Evolutionary conservation across 495 filamentous ascomycete genomes (phyloP), one percentile per base, ranked within the genome.

Genomic region (Clavariopsis aquatica): DNA sequence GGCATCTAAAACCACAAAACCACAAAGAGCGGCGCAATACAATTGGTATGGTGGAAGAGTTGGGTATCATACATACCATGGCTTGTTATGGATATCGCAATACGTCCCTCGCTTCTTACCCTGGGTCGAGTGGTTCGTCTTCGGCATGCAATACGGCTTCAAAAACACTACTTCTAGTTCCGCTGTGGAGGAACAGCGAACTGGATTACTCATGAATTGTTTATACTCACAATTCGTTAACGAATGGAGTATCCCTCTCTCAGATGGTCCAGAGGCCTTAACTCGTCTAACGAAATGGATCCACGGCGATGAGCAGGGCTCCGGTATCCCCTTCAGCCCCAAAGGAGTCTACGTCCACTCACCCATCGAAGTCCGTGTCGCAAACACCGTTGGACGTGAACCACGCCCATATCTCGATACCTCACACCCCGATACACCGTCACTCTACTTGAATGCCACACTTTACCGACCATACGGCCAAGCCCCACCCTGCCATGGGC

Each of bases 171-270:
- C 76, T 1, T 80, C 81, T 46, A 89, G 83, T 20, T 78, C 80
- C 49, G 95, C 88, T 22, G 84, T 96, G n/a, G 87, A 96, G 77
- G 85, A 87, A 20, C 86, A 86, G 38, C 85, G 90, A 22, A 74
- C 86, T 54, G 95, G 92, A 9, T 81, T 98, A 60, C 79, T 96
- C 47, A 92, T 98, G 89, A 93, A 98, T 75, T 98, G 94, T 74
- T 83, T 97, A 19, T 98, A 95, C 77, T 92, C 87, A 22, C 94
- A 98, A 74, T 95, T 91, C 69, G 94, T 98, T 49, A 96, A 98
- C 73, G 94, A 98, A 73, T 98, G 94, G 94, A 93, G 93, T 4
- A 83, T 98, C 52, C 94, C 94, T 7, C 78, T 98, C n/a, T 76
- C 85, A 66, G 87, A 89, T 63, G 94, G 95, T 0, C 94, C 94